A percentile compares a stretch with the other conserved stretches of the same genome.
phyloP scores from a whole-genome alignment of 1,284 basidiomycete genomes.

The Gymnopus androsaceus region DNA sequence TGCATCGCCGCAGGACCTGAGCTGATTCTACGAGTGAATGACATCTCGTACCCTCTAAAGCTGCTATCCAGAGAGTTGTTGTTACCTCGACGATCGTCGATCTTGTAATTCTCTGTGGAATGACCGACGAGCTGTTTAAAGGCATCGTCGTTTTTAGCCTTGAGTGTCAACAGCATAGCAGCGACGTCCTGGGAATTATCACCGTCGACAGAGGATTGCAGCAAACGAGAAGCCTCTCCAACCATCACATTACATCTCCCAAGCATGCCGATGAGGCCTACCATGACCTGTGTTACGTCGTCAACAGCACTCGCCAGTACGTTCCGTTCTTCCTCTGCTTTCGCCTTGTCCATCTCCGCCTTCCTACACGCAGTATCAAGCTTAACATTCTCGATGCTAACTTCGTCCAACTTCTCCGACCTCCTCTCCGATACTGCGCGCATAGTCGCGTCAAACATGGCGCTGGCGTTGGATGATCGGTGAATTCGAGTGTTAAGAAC shows the following conservation, averaged over 20 bases:
- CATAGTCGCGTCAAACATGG: slow-evolving; percentile 83
- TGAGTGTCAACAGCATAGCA: slow-evolving; percentile 52
- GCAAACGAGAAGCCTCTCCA: slow-evolving; percentile 60
- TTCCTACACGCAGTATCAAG: slow-evolving; percentile 68
- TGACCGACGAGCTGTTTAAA: slow-evolving; percentile 68
- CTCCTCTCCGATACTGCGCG: slow-evolving; percentile 78
- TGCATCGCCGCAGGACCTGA: slow-evolving; percentile 51
- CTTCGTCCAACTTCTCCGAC: slow-evolving; percentile 79
- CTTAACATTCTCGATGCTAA: slow-evolving; percentile 70
- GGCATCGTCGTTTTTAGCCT: slow-evolving; percentile 66
- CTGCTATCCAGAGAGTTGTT: slow-evolving; percentile 48
- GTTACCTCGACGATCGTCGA: slow-evolving; percentile 29
- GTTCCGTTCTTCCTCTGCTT: slow-evolving; percentile 70
- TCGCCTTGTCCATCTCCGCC: slow-evolving; percentile 72
- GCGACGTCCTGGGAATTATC: slow-evolving; percentile 48
- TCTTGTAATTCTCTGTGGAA: slow-evolving; percentile 56
- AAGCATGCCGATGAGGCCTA: slow-evolving; percentile 76
- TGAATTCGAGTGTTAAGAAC: slow-evolving; percentile 61
- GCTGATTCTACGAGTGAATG: slow-evolving; percentile 43
- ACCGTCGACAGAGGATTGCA: slow-evolving; percentile 48
- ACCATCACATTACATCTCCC: slow-evolving; percentile 77
- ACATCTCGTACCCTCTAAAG: slow-evolving; percentile 46
- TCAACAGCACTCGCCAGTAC: slow-evolving; percentile 66
- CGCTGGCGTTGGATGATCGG: slow-evolving; percentile 72
- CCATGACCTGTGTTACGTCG: slow-evolving; percentile 68